Conservation (phyloP, 345 rosid species). For the Eucalyptus regnans region DNA sequence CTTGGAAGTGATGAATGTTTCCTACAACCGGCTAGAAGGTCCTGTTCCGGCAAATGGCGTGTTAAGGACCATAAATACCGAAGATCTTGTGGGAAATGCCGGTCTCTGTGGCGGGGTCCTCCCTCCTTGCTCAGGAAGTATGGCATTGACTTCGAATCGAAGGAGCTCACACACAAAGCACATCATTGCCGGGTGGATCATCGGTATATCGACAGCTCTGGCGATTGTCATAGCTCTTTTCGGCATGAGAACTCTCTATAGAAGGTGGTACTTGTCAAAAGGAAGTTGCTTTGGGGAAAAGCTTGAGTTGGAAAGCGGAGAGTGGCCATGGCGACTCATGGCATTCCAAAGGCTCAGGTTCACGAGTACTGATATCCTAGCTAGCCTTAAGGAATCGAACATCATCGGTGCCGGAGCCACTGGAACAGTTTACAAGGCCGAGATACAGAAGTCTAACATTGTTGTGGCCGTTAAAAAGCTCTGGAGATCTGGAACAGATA, state of each 20-base stretch:
- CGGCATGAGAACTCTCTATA: constrained; percentile 27
- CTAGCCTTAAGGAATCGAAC: constrained; percentile 68
- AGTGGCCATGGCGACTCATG: constrained; percentile 92
- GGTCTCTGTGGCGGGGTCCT: constrained; percentile 81
- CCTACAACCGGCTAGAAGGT: constrained; percentile 75
- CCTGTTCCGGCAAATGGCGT: constrained; percentile 72
- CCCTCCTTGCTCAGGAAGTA: constrained; percentile 52
- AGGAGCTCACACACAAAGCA: constrained; percentile 35
- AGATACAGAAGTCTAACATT: constrained; percentile 31
- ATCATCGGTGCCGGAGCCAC: constrained; percentile 93
- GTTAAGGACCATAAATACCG: constrained; percentile 67
- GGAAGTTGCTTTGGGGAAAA: constrained; percentile 46
- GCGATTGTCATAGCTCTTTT: constrained; percentile 36
- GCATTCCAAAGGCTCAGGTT: constrained; percentile 90
- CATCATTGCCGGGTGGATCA: constrained; percentile 48
- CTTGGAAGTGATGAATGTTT: constrained; percentile 67
- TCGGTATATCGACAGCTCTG: constrained; percentile 47
- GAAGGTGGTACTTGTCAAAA: constrained; percentile 27
- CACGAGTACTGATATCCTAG: constrained; percentile 58
- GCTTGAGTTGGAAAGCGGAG: constrained; percentile 32
- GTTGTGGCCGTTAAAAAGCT: constrained; percentile 83
- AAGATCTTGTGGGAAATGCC: constrained; percentile 53
- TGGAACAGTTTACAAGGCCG: constrained; percentile 80
- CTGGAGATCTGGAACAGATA: constrained; percentile 60
- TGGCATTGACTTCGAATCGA: constrained; percentile 12